Evolutionary conservation across 805 yeast species (phyloP).

Genomic region (Schizosaccharomyces japonicus): DNA sequence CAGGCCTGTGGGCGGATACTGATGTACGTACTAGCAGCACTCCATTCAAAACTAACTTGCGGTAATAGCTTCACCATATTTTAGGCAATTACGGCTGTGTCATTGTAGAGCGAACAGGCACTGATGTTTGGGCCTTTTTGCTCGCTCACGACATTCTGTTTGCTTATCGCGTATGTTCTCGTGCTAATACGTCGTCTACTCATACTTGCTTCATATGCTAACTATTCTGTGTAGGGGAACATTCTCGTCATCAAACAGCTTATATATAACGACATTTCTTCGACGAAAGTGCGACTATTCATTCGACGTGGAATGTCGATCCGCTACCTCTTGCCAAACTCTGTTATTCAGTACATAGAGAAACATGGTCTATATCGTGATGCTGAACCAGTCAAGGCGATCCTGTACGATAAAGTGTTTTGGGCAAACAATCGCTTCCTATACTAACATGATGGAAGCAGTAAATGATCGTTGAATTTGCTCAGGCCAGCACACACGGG

Average conservation of each 20-base stretch:
- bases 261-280: conserved; percentile 84
- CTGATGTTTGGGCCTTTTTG: conserved; percentile 80
- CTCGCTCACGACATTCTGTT: conserved; percentile 91
- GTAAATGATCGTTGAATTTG: too few species aligned
- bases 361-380: conserved; percentile 75
- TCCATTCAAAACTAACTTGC: background rate
- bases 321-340: conserved; percentile 77
- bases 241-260: conserved; percentile 85
- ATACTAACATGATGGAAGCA: too few species aligned
- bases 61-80: conserved; percentile 49
- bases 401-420: conserved; percentile 18
- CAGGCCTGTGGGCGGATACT: conserved; percentile 93
- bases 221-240: conserved; percentile 25
- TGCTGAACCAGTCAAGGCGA: conserved; percentile 85
- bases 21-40: conserved; percentile 27
- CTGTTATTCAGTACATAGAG: conserved; percentile 82
- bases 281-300: conserved; percentile 82
- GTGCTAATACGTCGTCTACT: background rate
- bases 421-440: too few species aligned
- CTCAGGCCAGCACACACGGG: too few species aligned
- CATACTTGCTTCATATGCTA: background rate
- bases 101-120: conserved; percentile 88
- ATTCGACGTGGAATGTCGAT: conserved; percentile 91
- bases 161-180: conserved; percentile 45
- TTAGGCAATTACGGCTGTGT: conserved; percentile 89